These are phyloP conservation scores for Nicotiana benthamiana DNA, from an alignment of 257 asterid genomes.

Conservation along the genomic window DNA sequence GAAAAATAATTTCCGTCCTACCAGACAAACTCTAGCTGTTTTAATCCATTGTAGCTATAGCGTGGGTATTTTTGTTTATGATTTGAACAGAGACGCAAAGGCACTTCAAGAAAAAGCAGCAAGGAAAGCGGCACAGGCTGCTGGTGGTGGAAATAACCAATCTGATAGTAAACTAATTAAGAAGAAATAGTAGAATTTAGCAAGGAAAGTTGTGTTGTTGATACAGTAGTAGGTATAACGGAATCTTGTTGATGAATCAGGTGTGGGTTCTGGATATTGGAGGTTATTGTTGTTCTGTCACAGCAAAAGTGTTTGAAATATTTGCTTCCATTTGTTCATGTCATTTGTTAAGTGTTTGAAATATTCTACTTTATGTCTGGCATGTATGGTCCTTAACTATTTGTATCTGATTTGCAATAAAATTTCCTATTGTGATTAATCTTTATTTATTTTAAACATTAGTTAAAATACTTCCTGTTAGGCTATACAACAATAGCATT, in stretches of 20 bases:
- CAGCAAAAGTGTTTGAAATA: background rate
- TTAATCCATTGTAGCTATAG: too few species aligned
- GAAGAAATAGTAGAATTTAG: slow-evolving; percentile 30
- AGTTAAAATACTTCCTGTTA: too few species aligned
- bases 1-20: too few species aligned
- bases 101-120: slow-evolving; percentile 75
- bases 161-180: slow-evolving; percentile 17
- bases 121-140: slow-evolving; percentile 51
- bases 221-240: background rate
- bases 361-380: background rate
- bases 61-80: background rate
- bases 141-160: slow-evolving; percentile 18
- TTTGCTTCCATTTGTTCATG: too few species aligned
- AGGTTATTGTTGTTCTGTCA: slow-evolving; percentile 7
- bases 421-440: too few species aligned
- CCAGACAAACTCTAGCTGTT: too few species aligned
- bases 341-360: background rate
- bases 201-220: background rate
- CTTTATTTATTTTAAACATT: too few species aligned
- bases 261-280: slow-evolving; percentile 2
- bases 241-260: slow-evolving; percentile 12
- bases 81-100: slow-evolving; percentile 56
- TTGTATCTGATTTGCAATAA: background rate
- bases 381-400: background rate
- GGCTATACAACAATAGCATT: too few species aligned